Conservation (phyloP, 2,329 filamentous ascomycete genomes). For the Seiridium unicorne region DNA sequence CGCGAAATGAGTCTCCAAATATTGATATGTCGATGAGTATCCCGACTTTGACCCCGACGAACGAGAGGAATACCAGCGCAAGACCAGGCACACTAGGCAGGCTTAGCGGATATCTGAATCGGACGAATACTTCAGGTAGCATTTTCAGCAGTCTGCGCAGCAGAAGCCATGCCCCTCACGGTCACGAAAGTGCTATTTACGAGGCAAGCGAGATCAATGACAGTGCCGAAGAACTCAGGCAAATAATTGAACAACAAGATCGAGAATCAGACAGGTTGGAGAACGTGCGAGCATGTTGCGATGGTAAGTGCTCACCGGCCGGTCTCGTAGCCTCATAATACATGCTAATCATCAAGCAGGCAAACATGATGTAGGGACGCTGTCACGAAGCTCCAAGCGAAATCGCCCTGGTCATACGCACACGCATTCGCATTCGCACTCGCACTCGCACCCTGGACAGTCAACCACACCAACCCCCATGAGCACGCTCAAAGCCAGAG, state of each 20-base stretch:
- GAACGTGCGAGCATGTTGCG: slow-evolving; percentile 95
- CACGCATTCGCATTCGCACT: slow-evolving; percentile 27
- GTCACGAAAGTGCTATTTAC: slow-evolving; percentile 41
- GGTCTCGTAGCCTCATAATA: neutral
- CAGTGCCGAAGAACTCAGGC: slow-evolving; percentile 78
- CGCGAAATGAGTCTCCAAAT: slow-evolving; percentile 62
- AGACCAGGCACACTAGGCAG: slow-evolving; percentile 51
- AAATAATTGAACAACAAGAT: slow-evolving; percentile 77
- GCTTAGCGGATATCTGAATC: slow-evolving; percentile 59
- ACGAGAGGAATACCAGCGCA: slow-evolving; percentile 31
- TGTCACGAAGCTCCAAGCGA: slow-evolving; percentile 47
- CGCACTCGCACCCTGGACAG: slow-evolving; percentile 22
- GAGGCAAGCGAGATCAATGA: slow-evolving; percentile 66
- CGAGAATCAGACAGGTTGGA: slow-evolving; percentile 77
- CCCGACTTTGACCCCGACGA: slow-evolving; percentile 55
- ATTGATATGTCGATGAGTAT: slow-evolving; percentile 48
- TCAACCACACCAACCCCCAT: slow-evolving; percentile 33
- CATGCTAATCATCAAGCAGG: slow-evolving; percentile 40
- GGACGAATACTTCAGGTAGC: slow-evolving; percentile 39
- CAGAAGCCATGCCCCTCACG: slow-evolving; percentile 39
- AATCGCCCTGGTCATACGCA: slow-evolving; percentile 35
- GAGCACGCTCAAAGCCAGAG: slow-evolving; percentile 33
- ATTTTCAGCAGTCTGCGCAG: slow-evolving; percentile 55
- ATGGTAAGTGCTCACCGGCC: slow-evolving; percentile 63
- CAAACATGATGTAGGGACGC: slow-evolving; percentile 70